Conservation (phyloP, 2,329 filamentous ascomycete genomes). For the Aureobasidium mangrovei region DNA sequence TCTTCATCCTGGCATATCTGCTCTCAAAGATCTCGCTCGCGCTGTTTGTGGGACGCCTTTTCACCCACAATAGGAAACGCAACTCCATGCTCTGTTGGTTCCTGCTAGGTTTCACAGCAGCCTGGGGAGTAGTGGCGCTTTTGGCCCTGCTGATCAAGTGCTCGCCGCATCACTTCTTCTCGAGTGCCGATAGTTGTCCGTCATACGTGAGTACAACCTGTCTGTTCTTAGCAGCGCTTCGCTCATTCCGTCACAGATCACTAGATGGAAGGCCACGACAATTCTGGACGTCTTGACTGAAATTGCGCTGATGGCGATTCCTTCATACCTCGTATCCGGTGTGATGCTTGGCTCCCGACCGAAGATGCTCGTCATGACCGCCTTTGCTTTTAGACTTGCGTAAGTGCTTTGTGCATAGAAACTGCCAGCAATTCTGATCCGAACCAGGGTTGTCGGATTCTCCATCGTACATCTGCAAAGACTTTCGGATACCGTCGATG, state of each 20-base stretch:
- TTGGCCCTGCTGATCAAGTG: conserved; percentile 1
- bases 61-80: not conserved
- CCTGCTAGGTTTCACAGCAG: not conserved
- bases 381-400: conserved; percentile 4
- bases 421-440: not conserved
- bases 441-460: not conserved
- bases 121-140: not conserved
- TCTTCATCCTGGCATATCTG: conserved; percentile 4
- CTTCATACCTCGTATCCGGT: conserved; percentile 8
- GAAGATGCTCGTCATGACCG: conserved; percentile 8
- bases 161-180: not conserved
- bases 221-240: no score
- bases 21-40: conserved; percentile 14
- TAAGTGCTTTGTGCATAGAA: not conserved
- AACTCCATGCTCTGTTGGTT: conserved; percentile 3
- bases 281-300: conserved; percentile 14
- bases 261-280: conserved; percentile 11
- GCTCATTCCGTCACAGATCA: not conserved
- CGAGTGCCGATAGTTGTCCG: not conserved
- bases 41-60: conserved; percentile 14
- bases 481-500: not conserved
- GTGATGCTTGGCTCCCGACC: conserved; percentile 1
- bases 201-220: not conserved
- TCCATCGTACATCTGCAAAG: not conserved
- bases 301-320: conserved; percentile 3